These are phyloP conservation scores for Mucor irregularis DNA, from an alignment of 371 early-diverging fungal genomes.

Conservation along the genomic window DNA sequence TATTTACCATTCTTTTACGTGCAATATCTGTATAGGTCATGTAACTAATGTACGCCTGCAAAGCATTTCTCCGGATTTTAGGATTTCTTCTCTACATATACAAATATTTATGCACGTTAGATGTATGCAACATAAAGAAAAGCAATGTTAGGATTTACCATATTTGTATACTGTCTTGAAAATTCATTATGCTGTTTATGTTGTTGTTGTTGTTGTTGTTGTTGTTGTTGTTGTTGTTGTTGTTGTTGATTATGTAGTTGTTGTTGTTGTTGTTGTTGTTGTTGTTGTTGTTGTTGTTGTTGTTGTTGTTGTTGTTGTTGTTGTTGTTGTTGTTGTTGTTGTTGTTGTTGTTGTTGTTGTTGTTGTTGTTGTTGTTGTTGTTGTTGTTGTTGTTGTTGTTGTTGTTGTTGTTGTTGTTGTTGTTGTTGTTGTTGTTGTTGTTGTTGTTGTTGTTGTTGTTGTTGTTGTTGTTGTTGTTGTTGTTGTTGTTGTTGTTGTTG, in stretches of 20 bases:
- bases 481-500: neutral
- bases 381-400: too few species aligned
- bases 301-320: neutral
- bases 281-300: too few species aligned
- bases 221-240: constrained; percentile 2
- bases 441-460: constrained; percentile 3
- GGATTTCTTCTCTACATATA: constrained; percentile 33
- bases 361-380: too few species aligned
- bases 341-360: neutral
- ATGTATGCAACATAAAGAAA: neutral
- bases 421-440: neutral
- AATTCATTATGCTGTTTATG: constrained; percentile 3
- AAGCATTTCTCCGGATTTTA: constrained; percentile 37
- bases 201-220: constrained; percentile 3
- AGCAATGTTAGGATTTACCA: constrained; percentile 11
- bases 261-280: neutral
- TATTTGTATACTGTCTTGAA: constrained; percentile 6
- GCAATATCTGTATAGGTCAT: constrained; percentile 45
- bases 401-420: constrained; percentile 1
- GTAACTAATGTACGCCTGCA: constrained; percentile 50
- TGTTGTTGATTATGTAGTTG: neutral
- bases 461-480: neutral
- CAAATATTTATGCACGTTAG: too few species aligned
- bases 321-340: neutral
- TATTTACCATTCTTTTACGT: constrained; percentile 19